Conservation (phyloP, 2,329 filamentous ascomycete species). For the Monilinia polystroma region DNA sequence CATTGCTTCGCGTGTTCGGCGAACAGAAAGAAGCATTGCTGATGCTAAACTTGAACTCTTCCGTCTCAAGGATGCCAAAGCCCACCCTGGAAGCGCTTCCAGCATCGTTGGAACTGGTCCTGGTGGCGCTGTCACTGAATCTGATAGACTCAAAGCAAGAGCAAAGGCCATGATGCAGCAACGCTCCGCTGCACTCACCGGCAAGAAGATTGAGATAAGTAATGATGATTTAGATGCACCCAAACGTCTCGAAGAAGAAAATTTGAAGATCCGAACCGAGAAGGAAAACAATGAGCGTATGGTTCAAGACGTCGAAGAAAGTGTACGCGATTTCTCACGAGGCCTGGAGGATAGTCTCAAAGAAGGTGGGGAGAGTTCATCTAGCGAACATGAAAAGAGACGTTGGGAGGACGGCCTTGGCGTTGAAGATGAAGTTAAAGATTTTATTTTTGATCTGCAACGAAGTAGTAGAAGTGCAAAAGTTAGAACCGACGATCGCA, state of each 20-base stretch:
- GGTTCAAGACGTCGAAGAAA: conserved; percentile 95
- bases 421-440: conserved; percentile 93
- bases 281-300: conserved; percentile 94
- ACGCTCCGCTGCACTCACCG: conserved; percentile 86
- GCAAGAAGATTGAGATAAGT: conserved; percentile 68
- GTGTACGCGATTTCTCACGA: conserved; percentile 81
- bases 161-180: conserved; percentile 99
- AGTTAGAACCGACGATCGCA: conserved; percentile 59
- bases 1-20: conserved; percentile 86
- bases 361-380: conserved; percentile 71
- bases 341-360: conserved; percentile 86
- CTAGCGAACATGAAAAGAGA: conserved; percentile 84
- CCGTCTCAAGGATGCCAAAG: conserved; percentile 88
- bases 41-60: conserved; percentile 91
- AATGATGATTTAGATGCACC: conserved; percentile 76
- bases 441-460: conserved; percentile 97
- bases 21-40: conserved; percentile 87
- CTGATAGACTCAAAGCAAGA: conserved; percentile 89
- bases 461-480: conserved; percentile 77
- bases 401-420: conserved; percentile 96
- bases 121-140: conserved; percentile 85
- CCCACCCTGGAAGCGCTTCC: conserved; percentile 76
- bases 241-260: conserved; percentile 87
- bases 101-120: conserved; percentile 90
- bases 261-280: conserved; percentile 74